phyloP scores from a whole-genome alignment of 208 protist genomes.

The Trypanosoma grayi region DNA sequence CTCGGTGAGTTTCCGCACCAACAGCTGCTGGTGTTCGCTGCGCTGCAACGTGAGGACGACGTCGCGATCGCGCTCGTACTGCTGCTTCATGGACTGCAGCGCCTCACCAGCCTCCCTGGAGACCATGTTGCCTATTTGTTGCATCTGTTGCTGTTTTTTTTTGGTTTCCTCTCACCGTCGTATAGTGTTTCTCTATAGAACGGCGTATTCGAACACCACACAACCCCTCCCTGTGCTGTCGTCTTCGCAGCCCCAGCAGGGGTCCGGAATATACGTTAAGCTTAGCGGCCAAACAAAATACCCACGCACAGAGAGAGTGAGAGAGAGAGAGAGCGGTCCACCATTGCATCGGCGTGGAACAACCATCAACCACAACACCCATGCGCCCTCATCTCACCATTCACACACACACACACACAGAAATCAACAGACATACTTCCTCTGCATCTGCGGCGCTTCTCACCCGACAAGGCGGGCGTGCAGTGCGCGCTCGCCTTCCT shows the following conservation, averaged over 20 bases:
- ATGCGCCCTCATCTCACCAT: too few species aligned
- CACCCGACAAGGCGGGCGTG: slow-evolving; percentile 46
- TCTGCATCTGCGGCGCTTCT: background rate
- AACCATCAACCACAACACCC: too few species aligned
- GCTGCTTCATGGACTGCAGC: background rate
- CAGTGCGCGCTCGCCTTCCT: slow-evolving; percentile 53
- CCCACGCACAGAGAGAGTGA: too few species aligned
- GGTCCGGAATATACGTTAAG: too few species aligned
- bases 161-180: slow-evolving; percentile 13
- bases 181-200: too few species aligned
- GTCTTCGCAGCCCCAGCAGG: too few species aligned
- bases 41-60: background rate
- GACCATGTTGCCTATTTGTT: background rate
- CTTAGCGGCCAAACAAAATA: too few species aligned
- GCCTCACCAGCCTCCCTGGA: background rate
- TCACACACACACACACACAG: too few species aligned
- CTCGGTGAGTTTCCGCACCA: background rate
- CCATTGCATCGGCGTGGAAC: too few species aligned
- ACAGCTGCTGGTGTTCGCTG: slow-evolving; percentile 2
- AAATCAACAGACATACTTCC: background rate
- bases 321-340: too few species aligned
- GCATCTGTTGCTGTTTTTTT: slow-evolving; percentile 13
- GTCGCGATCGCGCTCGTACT: slow-evolving; percentile 7
- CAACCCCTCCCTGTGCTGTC: too few species aligned
- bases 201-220: too few species aligned